A percentile compares a stretch with the other conserved stretches of the same genome.
Evolutionary conservation across 192 early-diverging fungal species (phyloP).

Genomic region (Coemansia sp.): DNA sequence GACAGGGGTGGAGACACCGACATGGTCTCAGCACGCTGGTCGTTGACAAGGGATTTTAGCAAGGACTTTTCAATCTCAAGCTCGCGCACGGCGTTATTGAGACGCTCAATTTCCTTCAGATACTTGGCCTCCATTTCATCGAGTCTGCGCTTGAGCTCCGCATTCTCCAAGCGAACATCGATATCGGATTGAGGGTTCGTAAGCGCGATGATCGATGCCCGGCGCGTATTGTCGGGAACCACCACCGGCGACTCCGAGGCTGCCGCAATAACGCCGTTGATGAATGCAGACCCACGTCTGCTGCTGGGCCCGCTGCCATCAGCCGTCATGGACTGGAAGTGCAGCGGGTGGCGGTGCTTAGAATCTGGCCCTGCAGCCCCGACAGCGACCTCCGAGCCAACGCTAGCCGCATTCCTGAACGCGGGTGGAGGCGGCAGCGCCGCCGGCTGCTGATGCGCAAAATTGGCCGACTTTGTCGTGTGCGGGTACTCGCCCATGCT

Average conservation of each 20-base stretch:
- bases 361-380: neutral
- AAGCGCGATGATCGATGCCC: conserved; percentile 54
- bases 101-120: conserved; percentile 29
- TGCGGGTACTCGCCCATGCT: neutral
- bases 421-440: neutral
- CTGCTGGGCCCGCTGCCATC: neutral
- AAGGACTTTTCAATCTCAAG: conserved; percentile 54
- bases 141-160: conserved; percentile 40
- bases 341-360: neutral
- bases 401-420: neutral
- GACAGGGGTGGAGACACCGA: neutral
- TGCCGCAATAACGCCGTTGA: neutral
- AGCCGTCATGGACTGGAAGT: neutral
- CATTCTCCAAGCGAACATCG: conserved; percentile 46
- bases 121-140: conserved; percentile 52
- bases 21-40: conserved; percentile 10
- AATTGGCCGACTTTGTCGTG: neutral
- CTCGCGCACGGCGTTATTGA: conserved; percentile 28
- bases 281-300: conserved; percentile 19
- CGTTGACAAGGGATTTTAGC: conserved; percentile 46
- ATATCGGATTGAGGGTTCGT: conserved; percentile 47
- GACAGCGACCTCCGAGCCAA: neutral
- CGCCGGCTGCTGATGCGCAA: neutral
- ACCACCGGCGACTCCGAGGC: neutral
- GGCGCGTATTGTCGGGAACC: conserved; percentile 20